Percentiles rank a stretch among this genome's conserved stretches.
These are phyloP conservation scores for Leavenworthia alabamica DNA, from an alignment of 345 rosid species.

Conservation along the genomic window DNA sequence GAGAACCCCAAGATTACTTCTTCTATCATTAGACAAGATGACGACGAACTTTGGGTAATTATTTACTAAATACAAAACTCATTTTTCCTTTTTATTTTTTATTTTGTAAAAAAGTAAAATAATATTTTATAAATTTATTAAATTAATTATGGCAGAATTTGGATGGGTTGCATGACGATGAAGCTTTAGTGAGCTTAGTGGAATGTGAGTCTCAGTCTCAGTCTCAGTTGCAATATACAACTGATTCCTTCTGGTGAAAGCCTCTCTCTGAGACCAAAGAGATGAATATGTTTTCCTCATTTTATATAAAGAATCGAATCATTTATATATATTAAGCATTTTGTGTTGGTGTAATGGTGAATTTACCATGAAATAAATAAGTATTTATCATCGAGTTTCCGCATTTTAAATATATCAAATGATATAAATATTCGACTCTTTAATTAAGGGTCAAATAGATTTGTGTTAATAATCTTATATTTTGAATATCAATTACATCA, in stretches of 20 bases:
- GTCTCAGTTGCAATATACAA: slow-evolving; percentile 16
- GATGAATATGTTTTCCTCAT: not conserved
- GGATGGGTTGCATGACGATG: slow-evolving; percentile 32
- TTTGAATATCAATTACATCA: not conserved
- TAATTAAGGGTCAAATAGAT: not conserved
- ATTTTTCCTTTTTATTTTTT: not conserved
- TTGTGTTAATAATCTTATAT: not conserved
- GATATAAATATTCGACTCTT: not conserved
- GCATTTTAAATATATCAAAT: not conserved
- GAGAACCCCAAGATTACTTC: slow-evolving; percentile 53
- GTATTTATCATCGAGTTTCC: not conserved
- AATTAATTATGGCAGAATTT: slow-evolving; percentile 14
- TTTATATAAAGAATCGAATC: slow-evolving; percentile 17
- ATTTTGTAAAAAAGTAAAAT: not conserved
- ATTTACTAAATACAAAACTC: not conserved
- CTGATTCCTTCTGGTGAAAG: slow-evolving; percentile 25
- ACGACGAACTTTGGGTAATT: slow-evolving; percentile 79
- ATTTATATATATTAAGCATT: not conserved
- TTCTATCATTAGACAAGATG: slow-evolving; percentile 49
- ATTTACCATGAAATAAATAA: not conserved
- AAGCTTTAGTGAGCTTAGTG: slow-evolving; percentile 18
- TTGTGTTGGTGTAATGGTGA: not conserved
- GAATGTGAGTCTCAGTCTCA: slow-evolving; percentile 11
- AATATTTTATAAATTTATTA: not conserved
- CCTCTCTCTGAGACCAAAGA: slow-evolving; percentile 4